Evolutionary conservation across 2,329 filamentous ascomycete species (phyloP).

Genomic region (Colletotrichum zoysiae): DNA sequence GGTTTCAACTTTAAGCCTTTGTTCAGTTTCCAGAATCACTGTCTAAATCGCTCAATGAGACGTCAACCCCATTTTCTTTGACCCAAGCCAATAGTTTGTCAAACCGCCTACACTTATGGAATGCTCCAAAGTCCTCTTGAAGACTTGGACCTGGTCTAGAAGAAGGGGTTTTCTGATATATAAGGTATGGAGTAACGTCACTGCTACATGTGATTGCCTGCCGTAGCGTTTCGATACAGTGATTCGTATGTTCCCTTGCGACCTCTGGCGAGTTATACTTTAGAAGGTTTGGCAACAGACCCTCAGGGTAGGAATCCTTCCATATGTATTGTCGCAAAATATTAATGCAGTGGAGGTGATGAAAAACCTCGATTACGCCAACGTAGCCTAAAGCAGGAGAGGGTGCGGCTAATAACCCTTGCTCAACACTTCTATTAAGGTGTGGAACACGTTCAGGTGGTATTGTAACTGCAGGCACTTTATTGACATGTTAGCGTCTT

Average conservation of each 20-base stretch:
- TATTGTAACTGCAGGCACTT: slow-evolving; percentile 14
- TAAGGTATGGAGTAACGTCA: slow-evolving; percentile 21
- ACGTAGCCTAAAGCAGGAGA: slow-evolving; percentile 14
- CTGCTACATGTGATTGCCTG: slow-evolving; percentile 16
- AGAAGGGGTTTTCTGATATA: neutral
- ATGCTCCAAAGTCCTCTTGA: slow-evolving; percentile 14
- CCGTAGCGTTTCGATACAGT: slow-evolving; percentile 20
- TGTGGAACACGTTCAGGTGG: slow-evolving; percentile 12
- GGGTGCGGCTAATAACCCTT: slow-evolving; percentile 5
- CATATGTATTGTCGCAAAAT: slow-evolving; percentile 19
- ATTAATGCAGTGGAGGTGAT: slow-evolving; percentile 25
- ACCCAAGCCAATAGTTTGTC: slow-evolving; percentile 11
- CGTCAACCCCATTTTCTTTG: slow-evolving; percentile 1
- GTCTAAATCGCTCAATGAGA: neutral
- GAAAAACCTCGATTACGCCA: slow-evolving; percentile 9
- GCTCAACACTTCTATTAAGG: slow-evolving; percentile 21
- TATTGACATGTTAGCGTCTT: neutral
- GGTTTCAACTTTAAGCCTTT: too few species aligned
- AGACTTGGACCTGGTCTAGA: neutral
- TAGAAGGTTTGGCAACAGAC: slow-evolving; percentile 5
- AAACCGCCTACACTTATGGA: slow-evolving; percentile 22
- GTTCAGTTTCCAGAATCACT: too few species aligned
- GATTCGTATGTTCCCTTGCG: slow-evolving; percentile 10
- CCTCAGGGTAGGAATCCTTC: slow-evolving; percentile 21
- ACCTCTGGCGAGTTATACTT: slow-evolving; percentile 7